These are phyloP conservation scores for Crithidia brevicula DNA, from an alignment of 208 protist genomes.

Conservation along the genomic window DNA sequence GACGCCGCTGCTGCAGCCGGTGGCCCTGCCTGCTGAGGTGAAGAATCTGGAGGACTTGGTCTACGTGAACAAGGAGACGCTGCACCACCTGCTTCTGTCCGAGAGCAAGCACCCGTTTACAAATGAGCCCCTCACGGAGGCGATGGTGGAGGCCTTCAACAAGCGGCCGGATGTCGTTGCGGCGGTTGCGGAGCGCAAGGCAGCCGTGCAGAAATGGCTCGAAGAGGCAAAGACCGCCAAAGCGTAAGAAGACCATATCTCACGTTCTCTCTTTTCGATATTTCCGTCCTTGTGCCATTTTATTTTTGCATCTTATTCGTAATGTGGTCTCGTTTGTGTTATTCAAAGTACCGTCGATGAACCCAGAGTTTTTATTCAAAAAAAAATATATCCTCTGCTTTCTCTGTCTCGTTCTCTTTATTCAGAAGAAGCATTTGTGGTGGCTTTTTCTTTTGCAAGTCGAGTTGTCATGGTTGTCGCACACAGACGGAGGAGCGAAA, in stretches of 20 bases:
- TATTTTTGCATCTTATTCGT: no score
- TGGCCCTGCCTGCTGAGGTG: slow-evolving; percentile 82
- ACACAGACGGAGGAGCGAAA: no score
- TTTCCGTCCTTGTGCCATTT: no score
- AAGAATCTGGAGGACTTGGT: slow-evolving; percentile 81
- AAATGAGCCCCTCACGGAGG: slow-evolving; percentile 88
- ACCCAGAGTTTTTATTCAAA: no score
- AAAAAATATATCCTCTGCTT: no score
- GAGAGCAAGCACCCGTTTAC: slow-evolving; percentile 91
- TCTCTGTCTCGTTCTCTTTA: not conserved
- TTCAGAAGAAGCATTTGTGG: no score
- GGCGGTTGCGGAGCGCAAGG: slow-evolving; percentile 56
- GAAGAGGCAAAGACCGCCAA: slow-evolving; percentile 41
- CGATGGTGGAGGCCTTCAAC: slow-evolving; percentile 86
- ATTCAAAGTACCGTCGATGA: no score
- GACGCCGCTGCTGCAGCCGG: slow-evolving; percentile 77
- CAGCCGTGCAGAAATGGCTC: slow-evolving; percentile 68
- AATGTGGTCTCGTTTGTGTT: no score
- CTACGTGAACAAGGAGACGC: slow-evolving; percentile 83
- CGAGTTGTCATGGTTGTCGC: no score
- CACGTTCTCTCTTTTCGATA: no score
- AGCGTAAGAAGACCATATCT: not conserved
- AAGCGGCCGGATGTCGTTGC: slow-evolving; percentile 59
- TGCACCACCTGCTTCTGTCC: slow-evolving; percentile 87
- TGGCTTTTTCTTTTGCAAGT: no score